A percentile compares a stretch with the other conserved stretches of the same genome.
These are phyloP conservation scores for Lachnellula arida DNA, from an alignment of 2,329 filamentous ascomycete genomes.

Conservation along the genomic window DNA sequence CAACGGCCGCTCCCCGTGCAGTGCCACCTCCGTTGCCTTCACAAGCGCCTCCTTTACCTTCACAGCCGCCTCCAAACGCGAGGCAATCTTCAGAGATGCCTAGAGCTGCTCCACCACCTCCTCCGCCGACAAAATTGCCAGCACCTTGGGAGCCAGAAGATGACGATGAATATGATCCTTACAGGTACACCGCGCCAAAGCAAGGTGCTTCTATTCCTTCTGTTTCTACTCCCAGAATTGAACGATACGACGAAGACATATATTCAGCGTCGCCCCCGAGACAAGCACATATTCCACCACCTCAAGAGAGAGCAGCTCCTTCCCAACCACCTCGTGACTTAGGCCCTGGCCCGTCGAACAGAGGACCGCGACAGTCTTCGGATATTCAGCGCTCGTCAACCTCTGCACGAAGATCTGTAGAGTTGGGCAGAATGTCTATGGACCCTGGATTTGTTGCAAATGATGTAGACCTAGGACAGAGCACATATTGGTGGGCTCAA, in stretches of 20 bases:
- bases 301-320: constrained; percentile 37
- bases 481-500: constrained; percentile 83
- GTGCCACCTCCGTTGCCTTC: constrained; percentile 62
- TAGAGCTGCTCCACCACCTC: constrained; percentile 57
- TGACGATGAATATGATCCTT: constrained; percentile 68
- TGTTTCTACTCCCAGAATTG: constrained; percentile 19
- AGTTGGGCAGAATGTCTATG: constrained; percentile 67
- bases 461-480: constrained; percentile 73
- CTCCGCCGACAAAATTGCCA: constrained; percentile 31
- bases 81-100: constrained; percentile 68
- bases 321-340: constrained; percentile 43
- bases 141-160: constrained; percentile 52
- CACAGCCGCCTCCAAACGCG: constrained; percentile 40
- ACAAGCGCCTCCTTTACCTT: constrained; percentile 44
- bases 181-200: constrained; percentile 45
- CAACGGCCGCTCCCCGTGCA: constrained; percentile 50
- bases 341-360: constrained; percentile 25
- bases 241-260: constrained; percentile 28
- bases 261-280: constrained; percentile 33
- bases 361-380: constrained; percentile 51
- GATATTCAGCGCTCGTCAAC: constrained; percentile 54
- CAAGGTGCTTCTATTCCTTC: constrained; percentile 15
- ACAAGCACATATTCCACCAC: constrained; percentile 21
- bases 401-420: constrained; percentile 53
- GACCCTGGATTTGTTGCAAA: constrained; percentile 83